These are phyloP conservation scores for Picea mariana DNA, from an alignment of 83 land plant species.

Conservation along the genomic window DNA sequence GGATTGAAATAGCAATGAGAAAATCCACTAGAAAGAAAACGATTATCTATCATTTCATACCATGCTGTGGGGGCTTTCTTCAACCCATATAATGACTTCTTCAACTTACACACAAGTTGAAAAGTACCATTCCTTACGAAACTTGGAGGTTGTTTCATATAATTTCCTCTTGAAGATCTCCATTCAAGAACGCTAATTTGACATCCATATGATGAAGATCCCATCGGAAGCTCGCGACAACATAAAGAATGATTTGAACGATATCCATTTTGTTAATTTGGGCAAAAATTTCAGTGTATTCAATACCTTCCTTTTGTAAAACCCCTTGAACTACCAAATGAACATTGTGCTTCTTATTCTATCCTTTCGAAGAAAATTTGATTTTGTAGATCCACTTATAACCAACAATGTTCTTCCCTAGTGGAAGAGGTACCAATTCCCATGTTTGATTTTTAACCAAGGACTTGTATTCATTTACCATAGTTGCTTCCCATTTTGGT, in stretches of 20 bases:
- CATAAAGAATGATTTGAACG: not conserved
- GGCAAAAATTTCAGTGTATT: not conserved
- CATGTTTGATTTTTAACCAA: not conserved
- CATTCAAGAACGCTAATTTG: not conserved
- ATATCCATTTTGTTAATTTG: not conserved
- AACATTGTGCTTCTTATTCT: not conserved
- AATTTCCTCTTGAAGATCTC: not conserved
- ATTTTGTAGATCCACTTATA: too few species aligned
- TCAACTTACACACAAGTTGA: not conserved
- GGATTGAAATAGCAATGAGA: too few species aligned
- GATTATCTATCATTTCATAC: not conserved
- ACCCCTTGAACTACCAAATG: not conserved
- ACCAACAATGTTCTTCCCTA: not conserved
- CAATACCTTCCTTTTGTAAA: conserved; percentile 8
- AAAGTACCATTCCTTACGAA: not conserved
- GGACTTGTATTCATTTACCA: not conserved
- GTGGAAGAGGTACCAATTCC: not conserved
- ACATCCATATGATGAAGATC: conserved; percentile 2
- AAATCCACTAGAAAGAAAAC: too few species aligned
- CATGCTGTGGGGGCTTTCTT: not conserved
- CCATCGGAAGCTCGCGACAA: not conserved
- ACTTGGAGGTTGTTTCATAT: not conserved
- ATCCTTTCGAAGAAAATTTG: not conserved
- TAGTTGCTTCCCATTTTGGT: not conserved
- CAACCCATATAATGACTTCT: not conserved